phyloP scores from a whole-genome alignment of 345 rosid genomes.

The Isatis tinctoria region DNA sequence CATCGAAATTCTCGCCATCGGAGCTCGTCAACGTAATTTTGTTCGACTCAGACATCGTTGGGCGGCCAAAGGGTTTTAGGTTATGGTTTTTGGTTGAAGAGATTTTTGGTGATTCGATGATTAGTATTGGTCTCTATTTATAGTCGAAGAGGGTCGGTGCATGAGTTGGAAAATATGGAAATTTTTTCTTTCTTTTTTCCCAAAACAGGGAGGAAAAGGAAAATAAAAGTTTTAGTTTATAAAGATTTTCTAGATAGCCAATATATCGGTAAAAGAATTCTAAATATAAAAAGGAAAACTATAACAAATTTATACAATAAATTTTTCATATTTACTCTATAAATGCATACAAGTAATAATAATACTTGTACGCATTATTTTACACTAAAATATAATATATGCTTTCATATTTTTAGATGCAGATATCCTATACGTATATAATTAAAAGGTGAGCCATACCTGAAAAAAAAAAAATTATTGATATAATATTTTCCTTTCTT shows the following conservation, averaged over 20 bases:
- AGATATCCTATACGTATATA: no score
- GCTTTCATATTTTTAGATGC: no score
- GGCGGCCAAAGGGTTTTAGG: not conserved
- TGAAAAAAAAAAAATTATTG: no score
- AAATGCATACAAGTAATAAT: no score
- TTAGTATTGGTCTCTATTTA: not conserved
- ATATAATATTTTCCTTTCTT: no score
- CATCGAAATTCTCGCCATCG: conserved; percentile 53
- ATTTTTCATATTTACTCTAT: not conserved
- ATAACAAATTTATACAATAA: no score
- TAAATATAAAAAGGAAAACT: no score
- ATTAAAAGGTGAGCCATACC: no score
- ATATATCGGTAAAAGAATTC: no score
- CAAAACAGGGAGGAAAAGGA: not conserved
- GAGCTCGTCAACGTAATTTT: conserved; percentile 43
- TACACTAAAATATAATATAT: no score
- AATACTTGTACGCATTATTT: no score
- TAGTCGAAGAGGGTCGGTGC: no score
- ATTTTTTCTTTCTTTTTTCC: not conserved
- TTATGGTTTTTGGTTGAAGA: not conserved
- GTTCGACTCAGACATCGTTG: conserved; percentile 15
- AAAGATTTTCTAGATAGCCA: not conserved
- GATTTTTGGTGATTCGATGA: not conserved
- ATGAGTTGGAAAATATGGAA: not conserved
- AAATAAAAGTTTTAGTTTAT: not conserved